Evolutionary conservation across 192 early-diverging fungal species (phyloP), one percentile per base, ranked within the genome.

Genomic region (Phlyctochytrium planicorne): DNA sequence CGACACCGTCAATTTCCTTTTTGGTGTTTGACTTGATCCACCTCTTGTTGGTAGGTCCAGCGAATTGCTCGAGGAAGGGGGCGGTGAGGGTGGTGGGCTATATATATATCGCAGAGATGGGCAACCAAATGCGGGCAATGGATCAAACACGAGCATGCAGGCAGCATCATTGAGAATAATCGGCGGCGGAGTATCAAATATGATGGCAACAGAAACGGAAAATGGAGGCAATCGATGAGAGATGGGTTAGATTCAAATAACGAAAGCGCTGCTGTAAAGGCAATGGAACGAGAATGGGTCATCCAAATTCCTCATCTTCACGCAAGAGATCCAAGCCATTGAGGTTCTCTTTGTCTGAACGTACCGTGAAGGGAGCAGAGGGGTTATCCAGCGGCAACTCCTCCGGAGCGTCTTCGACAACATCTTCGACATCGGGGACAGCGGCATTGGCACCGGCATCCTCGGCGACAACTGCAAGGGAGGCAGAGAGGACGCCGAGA

Each of bases 51-150:
- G 84, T 87, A 31, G 77, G 79, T 2, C 73, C 34, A 2, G 79
- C 68, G 63, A 93, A 93, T 61, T 93, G 91, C 70, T 93, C 91
- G 32, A 91, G 57, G 73, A 93, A 91, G 0, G 82, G 83, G 34
- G 79, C 91, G 34, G 70, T 75, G 67, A 91, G 75, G 0, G 67
- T 69, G 36, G 89, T 84, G 37, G 82, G 78, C 90, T 91, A 66
- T 4, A 65, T 14, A 14, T 62, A 27, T 23, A 27, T 62, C 20
- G 27, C 34, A 64, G n/a, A n/a, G n/a, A n/a, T n/a, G n/a, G 56
- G 16, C 50, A 52, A 52, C n/a, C n/a, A n/a, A n/a, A n/a, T n/a
- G n/a, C n/a, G n/a, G n/a, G n/a, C n/a, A n/a, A n/a, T n/a, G n/a
- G n/a, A n/a, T n/a, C n/a, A n/a, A n/a, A n/a, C n/a, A n/a, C n/a